Base-by-base conservation (phyloP, 257 asterid species). In the Asclepias syriaca region DNA sequence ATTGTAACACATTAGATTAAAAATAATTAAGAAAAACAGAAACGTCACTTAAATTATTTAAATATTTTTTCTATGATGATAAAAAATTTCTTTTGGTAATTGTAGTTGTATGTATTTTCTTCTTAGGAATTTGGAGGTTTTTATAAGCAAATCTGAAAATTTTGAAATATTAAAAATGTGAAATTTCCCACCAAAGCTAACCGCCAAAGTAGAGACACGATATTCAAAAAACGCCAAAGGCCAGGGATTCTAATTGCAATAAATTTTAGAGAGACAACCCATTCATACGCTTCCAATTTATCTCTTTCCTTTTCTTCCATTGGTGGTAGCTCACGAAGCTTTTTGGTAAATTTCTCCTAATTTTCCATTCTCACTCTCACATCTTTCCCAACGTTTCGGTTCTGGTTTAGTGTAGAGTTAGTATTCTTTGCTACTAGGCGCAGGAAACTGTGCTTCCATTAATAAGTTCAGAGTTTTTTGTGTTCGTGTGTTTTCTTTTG, bases 161-260 rank as follows among this genome's bases (percentile, higher is more conserved):
- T 78, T 81, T 72, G 79, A 77, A 71, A 77, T 66, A 19, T 24
- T 58, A 55, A 71, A 84, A 69, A 59, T 39, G 68, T 2, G 66
- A 1, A 2, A 45, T 71, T 79, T 78, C 86, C 85, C 78, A 72
- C 80, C 55, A 34, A 68, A 79, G 51, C 75, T 80, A 80, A 81
- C 84, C 92, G 92, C 92, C 90, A 86, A 88, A 82, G 34, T 19
- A 9, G 53, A 64, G 72, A 53, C 53, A 27, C 70, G 71, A 37
- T 24, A 59, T 88, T 88, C 86, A 75, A 85, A 84, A 84, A 71
- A 2, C 9, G 48, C 48, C 65, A 21, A 66, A 69, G 61, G 24
- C 45, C 45, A 8, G 27, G 51, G 55, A 56, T 77, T 72, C 78
- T 43, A 59, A 69, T 24, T 67, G 77, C 79, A 80, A 75, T 85